A percentile compares a stretch with the other conserved stretches of the same genome.
Evolutionary conservation across 768 basidiomycete genomes (phyloP).

Genomic region (Auricularia heimuer): DNA sequence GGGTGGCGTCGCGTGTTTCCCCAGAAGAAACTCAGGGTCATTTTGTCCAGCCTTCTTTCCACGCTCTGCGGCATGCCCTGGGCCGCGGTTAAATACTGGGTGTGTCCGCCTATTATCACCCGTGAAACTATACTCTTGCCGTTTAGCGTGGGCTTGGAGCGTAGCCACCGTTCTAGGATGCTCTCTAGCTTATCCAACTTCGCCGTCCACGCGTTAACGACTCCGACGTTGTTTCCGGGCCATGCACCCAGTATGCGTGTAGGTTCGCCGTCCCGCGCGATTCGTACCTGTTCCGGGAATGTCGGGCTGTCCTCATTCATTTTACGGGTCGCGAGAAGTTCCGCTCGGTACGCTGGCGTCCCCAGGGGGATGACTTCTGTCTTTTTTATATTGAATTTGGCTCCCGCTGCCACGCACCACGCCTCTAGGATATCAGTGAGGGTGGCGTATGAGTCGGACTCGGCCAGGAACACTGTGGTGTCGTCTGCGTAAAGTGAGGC

Average conservation of each 20-base stretch:
- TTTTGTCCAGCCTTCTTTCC: conserved; percentile 13
- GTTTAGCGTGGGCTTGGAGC: conserved; percentile 21
- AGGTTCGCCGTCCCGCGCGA: conserved; percentile 20
- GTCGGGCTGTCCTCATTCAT: background rate
- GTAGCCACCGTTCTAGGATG: conserved; percentile 17
- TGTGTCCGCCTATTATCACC: conserved; percentile 22
- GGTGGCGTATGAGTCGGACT: conserved; percentile 17
- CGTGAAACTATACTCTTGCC: conserved; percentile 18
- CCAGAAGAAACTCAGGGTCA: conserved; percentile 22
- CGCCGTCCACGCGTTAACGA: conserved; percentile 17
- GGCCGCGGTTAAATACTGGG: conserved; percentile 25
- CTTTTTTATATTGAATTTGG: conserved; percentile 37
- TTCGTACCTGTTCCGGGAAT: conserved; percentile 16
- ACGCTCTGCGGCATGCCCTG: conserved; percentile 28
- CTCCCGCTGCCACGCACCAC: conserved; percentile 33
- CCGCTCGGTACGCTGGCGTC: conserved; percentile 9
- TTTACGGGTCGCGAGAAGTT: background rate
- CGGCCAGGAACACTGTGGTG: conserved; percentile 27
- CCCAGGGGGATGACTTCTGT: conserved; percentile 31
- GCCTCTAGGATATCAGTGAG: conserved; percentile 20
- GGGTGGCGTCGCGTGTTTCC: background rate
- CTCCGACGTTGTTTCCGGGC: conserved; percentile 20
- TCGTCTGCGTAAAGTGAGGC: conserved; percentile 33
- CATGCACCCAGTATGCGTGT: conserved; percentile 24
- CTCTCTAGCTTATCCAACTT: conserved; percentile 19